Percentiles rank a stretch among this genome's conserved stretches.
Evolutionary conservation across 495 filamentous ascomycete species (phyloP).

Genomic region (Xylaria flabelliformis): DNA sequence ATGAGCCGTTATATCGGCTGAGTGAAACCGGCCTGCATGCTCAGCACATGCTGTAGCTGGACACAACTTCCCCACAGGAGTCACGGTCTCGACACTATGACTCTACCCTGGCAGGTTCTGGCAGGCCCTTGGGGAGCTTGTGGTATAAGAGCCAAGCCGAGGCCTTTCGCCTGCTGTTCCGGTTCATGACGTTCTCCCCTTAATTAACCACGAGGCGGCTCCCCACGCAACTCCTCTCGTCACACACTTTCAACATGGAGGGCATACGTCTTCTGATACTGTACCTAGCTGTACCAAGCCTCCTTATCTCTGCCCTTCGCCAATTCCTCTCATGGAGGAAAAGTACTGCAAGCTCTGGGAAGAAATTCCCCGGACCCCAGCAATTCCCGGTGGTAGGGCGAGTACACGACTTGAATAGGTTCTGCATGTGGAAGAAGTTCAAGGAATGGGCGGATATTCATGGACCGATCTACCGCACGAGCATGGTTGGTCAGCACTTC

Average conservation of each 20-base stretch:
- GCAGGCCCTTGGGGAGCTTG: neutral
- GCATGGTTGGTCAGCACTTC: slow-evolving; percentile 54
- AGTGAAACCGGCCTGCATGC: neutral
- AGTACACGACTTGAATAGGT: slow-evolving; percentile 57
- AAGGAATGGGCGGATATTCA: slow-evolving; percentile 62
- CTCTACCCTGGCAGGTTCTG: neutral
- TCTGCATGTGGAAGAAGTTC: slow-evolving; percentile 61
- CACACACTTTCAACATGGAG: slow-evolving; percentile 34
- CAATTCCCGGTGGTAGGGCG: slow-evolving; percentile 58
- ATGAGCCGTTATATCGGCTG: neutral
- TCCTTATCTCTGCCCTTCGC: slow-evolving; percentile 49
- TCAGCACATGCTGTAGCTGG: neutral
- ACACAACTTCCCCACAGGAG: neutral
- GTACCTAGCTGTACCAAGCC: slow-evolving; percentile 52
- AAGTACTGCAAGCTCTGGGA: slow-evolving; percentile 27
- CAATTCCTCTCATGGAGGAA: slow-evolving; percentile 49
- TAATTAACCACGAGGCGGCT: neutral
- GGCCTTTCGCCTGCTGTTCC: slow-evolving; percentile 1
- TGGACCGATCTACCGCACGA: slow-evolving; percentile 62
- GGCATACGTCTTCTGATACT: slow-evolving; percentile 44
- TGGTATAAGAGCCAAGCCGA: slow-evolving; percentile 18
- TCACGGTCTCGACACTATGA: slow-evolving; percentile 1
- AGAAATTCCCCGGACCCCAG: slow-evolving; percentile 50
- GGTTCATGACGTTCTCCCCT: slow-evolving; percentile 1
- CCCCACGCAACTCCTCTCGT: neutral